A percentile compares a stretch with the other conserved stretches of the same genome.
phyloP scores from a whole-genome alignment of 495 filamentous ascomycete genomes.

The Apiosordaria backusii region DNA sequence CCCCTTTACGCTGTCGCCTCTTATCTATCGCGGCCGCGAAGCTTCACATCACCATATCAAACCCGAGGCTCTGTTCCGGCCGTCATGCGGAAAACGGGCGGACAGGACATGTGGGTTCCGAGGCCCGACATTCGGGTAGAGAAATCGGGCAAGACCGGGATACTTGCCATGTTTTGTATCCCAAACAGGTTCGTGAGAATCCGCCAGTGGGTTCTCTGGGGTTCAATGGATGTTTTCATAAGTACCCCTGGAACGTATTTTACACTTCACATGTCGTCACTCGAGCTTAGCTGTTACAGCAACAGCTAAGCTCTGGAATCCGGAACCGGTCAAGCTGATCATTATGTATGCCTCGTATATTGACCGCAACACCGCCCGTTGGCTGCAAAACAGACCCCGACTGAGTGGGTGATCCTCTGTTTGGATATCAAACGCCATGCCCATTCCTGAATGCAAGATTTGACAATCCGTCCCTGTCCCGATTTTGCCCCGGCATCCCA shows the following conservation, averaged over 20 bases:
- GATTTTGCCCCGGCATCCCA: constrained; percentile 25
- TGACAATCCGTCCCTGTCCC: constrained; percentile 28
- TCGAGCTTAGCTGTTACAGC: background rate
- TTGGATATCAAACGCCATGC: constrained; percentile 41
- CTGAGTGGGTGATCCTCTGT: constrained; percentile 28
- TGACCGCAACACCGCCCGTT: constrained; percentile 18
- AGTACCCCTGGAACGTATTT: background rate
- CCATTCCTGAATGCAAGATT: constrained; percentile 33
- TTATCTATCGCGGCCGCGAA: background rate
- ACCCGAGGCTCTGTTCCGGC: no score
- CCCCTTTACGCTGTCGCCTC: background rate
- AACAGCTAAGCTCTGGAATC: no score
- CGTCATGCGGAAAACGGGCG: background rate
- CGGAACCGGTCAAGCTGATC: constrained; percentile 2
- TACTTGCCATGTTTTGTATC: constrained; percentile 7
- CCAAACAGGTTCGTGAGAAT: constrained; percentile 10
- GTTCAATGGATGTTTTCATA: background rate
- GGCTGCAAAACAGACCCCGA: constrained; percentile 19
- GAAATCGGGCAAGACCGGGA: constrained; percentile 27
- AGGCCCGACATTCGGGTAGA: constrained; percentile 27
- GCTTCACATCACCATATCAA: no score
- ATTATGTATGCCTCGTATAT: constrained; percentile 13
- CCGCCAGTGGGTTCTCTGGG: background rate
- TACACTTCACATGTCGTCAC: background rate
- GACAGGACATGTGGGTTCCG: constrained; percentile 25